Evolutionary conservation across 2,329 filamentous ascomycete genomes (phyloP), one percentile per base, ranked within the genome.

Genomic region (Amauroascus niger): DNA sequence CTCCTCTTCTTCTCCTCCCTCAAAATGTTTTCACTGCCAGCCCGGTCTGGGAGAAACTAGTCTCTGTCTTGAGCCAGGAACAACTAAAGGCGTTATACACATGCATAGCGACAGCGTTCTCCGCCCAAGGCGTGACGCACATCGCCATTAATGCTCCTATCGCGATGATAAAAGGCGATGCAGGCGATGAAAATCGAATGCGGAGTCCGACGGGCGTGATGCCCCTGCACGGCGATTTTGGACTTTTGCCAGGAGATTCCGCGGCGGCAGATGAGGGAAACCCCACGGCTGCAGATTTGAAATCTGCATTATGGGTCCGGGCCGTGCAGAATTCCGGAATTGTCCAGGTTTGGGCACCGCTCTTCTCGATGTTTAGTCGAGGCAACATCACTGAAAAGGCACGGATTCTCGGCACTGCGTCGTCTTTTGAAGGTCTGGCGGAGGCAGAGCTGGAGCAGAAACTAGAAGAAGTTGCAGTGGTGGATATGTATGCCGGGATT

Each of bases 301-400:
- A 74, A 0, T 55, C 66, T 1, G 84, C 88, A 0, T 80, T 95
- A 58, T 97, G 91, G 91, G 86, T 86, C 0, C 79, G 77, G 11
- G 83, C 85, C 3, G 80, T 77, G 50, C 89, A 95, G 66, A 87
- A 88, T 63, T 77, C 80, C 55, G 86, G 84, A 1, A 86, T 97
- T 55, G 70, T 74, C 33, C 91, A 97, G 71, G 83, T 79, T 1
- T 97, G 90, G 90, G 86, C 89, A 0, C 91, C 91, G 13, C 71
- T 83, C 0, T 90, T 88, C 76, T 95, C 89, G 24, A 96, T 96
- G 90, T 97, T 97, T 67, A 89, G 85, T 58, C 80, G 89, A 1
- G 90, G 91, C 2, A 97, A 96, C 68, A 76, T 96, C 55, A 86
- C 83, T 49, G 91, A 97, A 70, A 97, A 96, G 67, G 82, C 86